Percentiles rank a stretch among this genome's conserved stretches.
Conservation (phyloP, 257 asterid genomes). For the Nicotiana obtusifolia region DNA sequence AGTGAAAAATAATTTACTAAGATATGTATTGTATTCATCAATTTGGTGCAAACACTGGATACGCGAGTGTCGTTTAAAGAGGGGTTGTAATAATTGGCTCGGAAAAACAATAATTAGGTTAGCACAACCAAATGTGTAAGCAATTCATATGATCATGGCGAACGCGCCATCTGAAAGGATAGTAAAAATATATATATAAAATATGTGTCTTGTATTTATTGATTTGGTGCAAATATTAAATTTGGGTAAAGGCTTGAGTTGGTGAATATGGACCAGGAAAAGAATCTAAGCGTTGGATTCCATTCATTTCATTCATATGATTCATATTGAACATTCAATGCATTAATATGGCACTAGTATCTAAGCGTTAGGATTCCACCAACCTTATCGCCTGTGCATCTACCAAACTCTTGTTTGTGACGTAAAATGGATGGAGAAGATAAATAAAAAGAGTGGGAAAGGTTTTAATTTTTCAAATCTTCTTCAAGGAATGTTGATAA, state of each 20-base stretch:
- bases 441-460: background rate
- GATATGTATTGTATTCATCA: background rate
- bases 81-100: background rate
- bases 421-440: background rate
- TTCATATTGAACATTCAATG: background rate
- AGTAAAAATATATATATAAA: no score
- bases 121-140: background rate
- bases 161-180: no score
- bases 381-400: background rate
- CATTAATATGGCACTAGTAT: background rate
- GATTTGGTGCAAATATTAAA: no score
- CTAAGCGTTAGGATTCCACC: background rate
- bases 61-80: background rate
- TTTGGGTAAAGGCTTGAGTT: no score
- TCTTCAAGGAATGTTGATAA: background rate
- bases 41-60: background rate
- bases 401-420: background rate
- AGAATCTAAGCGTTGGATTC: no score
- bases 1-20: background rate
- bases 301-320: no score
- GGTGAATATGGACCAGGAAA: no score
- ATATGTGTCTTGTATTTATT: no score
- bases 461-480: background rate
- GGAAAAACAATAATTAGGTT: background rate
- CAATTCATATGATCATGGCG: background rate